Conservation (phyloP, 768 basidiomycete species). For the Tephrocybe rancida region DNA sequence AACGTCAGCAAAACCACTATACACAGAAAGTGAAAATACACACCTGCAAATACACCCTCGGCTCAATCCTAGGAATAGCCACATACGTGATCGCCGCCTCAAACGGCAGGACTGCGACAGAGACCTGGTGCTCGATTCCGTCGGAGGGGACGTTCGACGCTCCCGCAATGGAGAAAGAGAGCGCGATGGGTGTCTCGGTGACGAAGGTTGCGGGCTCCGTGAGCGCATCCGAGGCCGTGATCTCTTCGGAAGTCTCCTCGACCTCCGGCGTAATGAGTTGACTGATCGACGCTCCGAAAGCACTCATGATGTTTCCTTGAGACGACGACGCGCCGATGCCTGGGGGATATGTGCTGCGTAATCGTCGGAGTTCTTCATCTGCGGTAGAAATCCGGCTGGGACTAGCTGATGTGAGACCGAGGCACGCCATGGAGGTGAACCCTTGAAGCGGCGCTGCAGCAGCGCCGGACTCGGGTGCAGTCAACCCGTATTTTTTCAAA, state of each 20-base stretch:
- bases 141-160: conserved; percentile 55
- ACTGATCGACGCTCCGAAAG: too few relatives aligned
- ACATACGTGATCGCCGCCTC: conserved; percentile 48
- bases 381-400: too few relatives aligned
- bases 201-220: conserved; percentile 45
- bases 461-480: too few relatives aligned
- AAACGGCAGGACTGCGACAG: conserved; percentile 52
- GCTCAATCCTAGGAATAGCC: conserved; percentile 49
- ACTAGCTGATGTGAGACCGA: too few relatives aligned
- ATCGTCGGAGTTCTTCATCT: too few relatives aligned
- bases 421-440: too few relatives aligned
- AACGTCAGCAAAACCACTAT: neutral
- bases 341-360: too few relatives aligned
- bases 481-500: too few relatives aligned
- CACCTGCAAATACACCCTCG: conserved; percentile 54
- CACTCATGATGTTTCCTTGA: too few relatives aligned
- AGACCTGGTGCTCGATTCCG: conserved; percentile 54
- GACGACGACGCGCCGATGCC: too few relatives aligned
- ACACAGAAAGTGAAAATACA: conserved; percentile 6
- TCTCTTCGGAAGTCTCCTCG: conserved; percentile 32
- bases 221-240: conserved; percentile 23
- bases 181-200: conserved; percentile 52
- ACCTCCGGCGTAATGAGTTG: too few relatives aligned
- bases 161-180: conserved; percentile 55
- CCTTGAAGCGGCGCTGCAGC: too few relatives aligned